Conservation (phyloP, 2,329 filamentous ascomycete genomes). For the Akanthomyces lecanii region DNA sequence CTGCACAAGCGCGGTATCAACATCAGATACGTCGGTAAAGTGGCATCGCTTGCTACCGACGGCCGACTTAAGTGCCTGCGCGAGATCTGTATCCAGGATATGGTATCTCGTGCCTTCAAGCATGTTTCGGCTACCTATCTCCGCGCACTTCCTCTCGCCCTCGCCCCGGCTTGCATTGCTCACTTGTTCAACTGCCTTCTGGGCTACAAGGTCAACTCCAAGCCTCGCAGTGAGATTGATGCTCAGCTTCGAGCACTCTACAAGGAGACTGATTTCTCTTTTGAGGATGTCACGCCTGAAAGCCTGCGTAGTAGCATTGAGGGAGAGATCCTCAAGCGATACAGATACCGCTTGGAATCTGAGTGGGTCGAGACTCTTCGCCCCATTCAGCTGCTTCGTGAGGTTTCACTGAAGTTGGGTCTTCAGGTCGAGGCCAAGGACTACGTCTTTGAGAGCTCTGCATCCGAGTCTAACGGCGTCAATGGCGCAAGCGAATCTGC, state of each 20-base stretch:
- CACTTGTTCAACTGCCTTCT: conserved; percentile 94
- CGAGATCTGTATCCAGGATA: conserved; percentile 79
- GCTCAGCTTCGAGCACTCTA: conserved; percentile 70
- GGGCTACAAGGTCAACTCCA: conserved; percentile 69
- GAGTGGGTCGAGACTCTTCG: conserved; percentile 66
- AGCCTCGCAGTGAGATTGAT: conserved; percentile 75
- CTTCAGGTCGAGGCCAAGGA: conserved; percentile 77
- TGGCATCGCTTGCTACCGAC: conserved; percentile 67
- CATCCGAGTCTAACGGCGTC: conserved; percentile 24
- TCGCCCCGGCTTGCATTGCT: conserved; percentile 73
- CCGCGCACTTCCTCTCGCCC: conserved; percentile 70
- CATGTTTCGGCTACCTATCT: conserved; percentile 79
- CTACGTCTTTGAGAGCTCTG: conserved; percentile 31
- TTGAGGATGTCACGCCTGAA: conserved; percentile 73
- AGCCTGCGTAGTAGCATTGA: conserved; percentile 65
- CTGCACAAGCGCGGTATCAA: conserved; percentile 98
- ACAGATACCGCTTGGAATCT: conserved; percentile 66
- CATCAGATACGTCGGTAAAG: conserved; percentile 85
- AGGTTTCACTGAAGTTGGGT: conserved; percentile 83
- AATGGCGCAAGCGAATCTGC: conserved; percentile 32
- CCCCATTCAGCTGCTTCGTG: conserved; percentile 80
- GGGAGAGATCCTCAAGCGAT: conserved; percentile 67
- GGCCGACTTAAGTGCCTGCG: conserved; percentile 72
- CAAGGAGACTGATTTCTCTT: conserved; percentile 74
- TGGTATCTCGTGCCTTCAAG: conserved; percentile 94